phyloP scores from a whole-genome alignment of 1,284 basidiomycete species.

The Nidula niveotomentosa region DNA sequence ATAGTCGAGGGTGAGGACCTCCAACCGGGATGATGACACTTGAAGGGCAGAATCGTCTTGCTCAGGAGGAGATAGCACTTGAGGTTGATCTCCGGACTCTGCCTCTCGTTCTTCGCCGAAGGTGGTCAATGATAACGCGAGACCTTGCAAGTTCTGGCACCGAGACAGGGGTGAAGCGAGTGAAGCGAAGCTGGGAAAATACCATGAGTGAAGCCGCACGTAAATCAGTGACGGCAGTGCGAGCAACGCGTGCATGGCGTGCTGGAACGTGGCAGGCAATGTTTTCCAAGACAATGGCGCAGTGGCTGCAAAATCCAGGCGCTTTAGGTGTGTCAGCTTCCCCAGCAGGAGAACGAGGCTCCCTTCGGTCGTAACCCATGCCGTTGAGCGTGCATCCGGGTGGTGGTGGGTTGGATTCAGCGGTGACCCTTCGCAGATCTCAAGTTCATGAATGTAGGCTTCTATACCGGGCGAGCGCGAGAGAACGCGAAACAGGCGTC shows the following conservation, averaged over 20 bases:
- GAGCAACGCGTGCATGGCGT: constrained; percentile 29
- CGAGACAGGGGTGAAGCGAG: constrained; percentile 29
- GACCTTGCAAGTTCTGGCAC: constrained; percentile 29
- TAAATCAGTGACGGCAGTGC: constrained; percentile 29
- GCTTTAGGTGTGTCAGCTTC: constrained; percentile 31
- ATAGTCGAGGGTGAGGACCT: constrained; percentile 38
- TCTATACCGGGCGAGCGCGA: constrained; percentile 29
- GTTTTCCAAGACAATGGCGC: constrained; percentile 30
- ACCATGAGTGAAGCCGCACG: constrained; percentile 35
- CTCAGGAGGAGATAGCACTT: background rate
- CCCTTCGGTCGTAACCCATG: constrained; percentile 34
- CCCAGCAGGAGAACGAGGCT: constrained; percentile 33
- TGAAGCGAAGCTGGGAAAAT: constrained; percentile 30
- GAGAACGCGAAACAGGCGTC: constrained; percentile 20
- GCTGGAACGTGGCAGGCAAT: constrained; percentile 28
- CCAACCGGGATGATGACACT: constrained; percentile 17
- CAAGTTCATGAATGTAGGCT: constrained; percentile 31
- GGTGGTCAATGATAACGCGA: constrained; percentile 30
- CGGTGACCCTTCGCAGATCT: constrained; percentile 32
- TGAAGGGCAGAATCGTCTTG: background rate
- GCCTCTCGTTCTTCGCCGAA: constrained; percentile 22
- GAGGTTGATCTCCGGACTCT: constrained; percentile 1
- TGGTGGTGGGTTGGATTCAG: constrained; percentile 16
- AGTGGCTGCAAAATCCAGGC: constrained; percentile 34
- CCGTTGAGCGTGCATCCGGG: constrained; percentile 24